Base-by-base conservation (phyloP, 2,329 filamentous ascomycete genomes). In the Pyrenochaeta sp. region DNA sequence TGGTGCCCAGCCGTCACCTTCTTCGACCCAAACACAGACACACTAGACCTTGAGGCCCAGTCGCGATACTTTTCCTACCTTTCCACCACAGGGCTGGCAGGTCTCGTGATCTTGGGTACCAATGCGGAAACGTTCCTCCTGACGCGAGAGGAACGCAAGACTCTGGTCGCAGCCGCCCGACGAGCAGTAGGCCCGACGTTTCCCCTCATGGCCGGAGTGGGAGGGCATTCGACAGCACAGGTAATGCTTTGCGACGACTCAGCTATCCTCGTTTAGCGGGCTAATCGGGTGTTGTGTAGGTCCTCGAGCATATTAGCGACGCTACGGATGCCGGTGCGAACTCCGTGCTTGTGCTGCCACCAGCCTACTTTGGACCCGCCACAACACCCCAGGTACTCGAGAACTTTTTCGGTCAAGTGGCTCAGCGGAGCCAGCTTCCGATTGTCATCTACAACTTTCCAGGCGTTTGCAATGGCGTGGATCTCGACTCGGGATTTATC, bases 371-470 rank as follows among this genome's bases (percentile, higher is more conserved):
- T 49, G 77, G 77, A 49, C 72, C 73, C 42, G 73, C 73, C 7
- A 78, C 76, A 5, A 78, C 75, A 2, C 56, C 67, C 23, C 54
- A 57, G 15, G 77, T 79, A n/a, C 62, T 79, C n/a, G 67, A 74
- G 58, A 66, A 60, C 49, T 79, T 79, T 59, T 79, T 73, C 60
- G 66, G 67, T 43, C 65, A 75, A 30, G 68, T 88, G 7, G 87
- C 87, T 3, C 78, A 80, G 43, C 79, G 79, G 1, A 85, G 82
- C 20, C 81, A 84, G 0, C 69, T 90, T 2, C 87, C 87, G 0
- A 77, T 90, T n/a, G 72, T 90, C 41, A 85, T 90, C 56, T 90
- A 90, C 78, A 90, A 90, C 74, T 90, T 87, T 77, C 88, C 87
- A 4, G 85, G 80, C 5, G 87, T 88, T 4, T 85, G 82, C 20